Base-by-base conservation (phyloP, 768 basidiomycete genomes). In the Tulasnella sp. region DNA sequence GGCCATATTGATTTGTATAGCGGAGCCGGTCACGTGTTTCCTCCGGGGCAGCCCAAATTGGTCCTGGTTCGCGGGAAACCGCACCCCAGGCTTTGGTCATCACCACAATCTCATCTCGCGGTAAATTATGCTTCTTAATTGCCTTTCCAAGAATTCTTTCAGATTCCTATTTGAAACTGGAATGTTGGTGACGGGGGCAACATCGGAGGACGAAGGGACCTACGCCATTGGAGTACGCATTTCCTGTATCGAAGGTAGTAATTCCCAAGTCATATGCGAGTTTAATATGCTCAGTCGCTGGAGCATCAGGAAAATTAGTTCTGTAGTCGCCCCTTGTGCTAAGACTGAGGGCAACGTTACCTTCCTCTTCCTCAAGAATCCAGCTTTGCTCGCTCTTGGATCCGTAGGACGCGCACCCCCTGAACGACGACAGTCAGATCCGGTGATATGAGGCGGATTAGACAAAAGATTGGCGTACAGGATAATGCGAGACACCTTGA, bases 51-150 rank as follows among this genome's bases (percentile, higher is more conserved):
- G 52, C 34, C 46, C 74, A 75, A 31, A 40, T 48, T 19, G 46
- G 38, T 19, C 31, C 38, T 75, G 34, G 24, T 21, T 42, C 40
- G 24, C 52, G 52, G 21, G 52, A 52, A n/a, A 52, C 39, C 21
- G 44, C 24, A n/a, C 36, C 62, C 16, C 42, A 31, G 31, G 44
- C 74, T 34, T 75, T 75, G 74, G 74, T 75, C 74, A 75, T 75
- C 38, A 75, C 74, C 4, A 75, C 74, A 34, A 75, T 75, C 74
- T 75, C 74, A 44, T 75, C 74, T 42, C 88, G 24, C 8, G 52
- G 52, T n/a, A 52, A 24, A n/a, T 10, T 52, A 52, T 52, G 8
- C 9, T 52, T 52, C 74, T 75, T 52, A 31, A 75, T 75, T n/a
- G 74, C 74, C 31, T 52, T 48, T 42, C 74, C 74, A 27, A 75